Base-by-base conservation (phyloP, 140 eudicot species). In the Flaveria floridana region DNA sequence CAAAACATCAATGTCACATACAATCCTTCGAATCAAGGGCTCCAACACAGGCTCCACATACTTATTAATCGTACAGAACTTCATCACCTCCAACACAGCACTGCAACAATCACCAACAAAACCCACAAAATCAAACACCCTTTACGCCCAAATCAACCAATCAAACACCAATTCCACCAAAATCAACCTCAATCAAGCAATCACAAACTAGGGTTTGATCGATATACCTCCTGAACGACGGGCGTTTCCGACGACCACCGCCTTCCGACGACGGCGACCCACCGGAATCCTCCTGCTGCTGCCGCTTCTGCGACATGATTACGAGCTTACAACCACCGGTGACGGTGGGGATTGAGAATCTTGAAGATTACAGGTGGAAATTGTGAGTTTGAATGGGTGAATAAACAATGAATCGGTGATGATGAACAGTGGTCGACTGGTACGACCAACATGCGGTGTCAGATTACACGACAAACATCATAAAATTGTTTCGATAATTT, bases 11-110 rank as follows among this genome's bases (percentile, higher is more conserved):
- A 13, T 65, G 18, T 58, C 21, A 84, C 99, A 72, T 95, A 91
- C 99, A 41, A 95, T 97, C 84, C 87, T 82, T 19, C 99, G 97
- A 51, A 95, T 80, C 82, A 95, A 82, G 65, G 99, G 97, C 95
- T 95, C 99, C 79, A 95, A 79, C 73, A 86, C 86, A 8, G 96
- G 97, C 89, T 83, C 90, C 65, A 88, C 71, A 55, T 78, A 78
- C 63, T 76, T 76, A 73, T 88, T 86, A 82, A 89, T 56, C 44
- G 82, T 81, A 59, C 78, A 79, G 23, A 85, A 66, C 77, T 73
- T 81, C 85, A 90, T 88, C 65, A 80, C 97, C 78, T 90, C 97
- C 71, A 58, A 65, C 76, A 94, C 93, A 56, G 89, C 96, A 82
- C 98, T 93, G 82, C 42, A 69, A 57, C 53, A 55, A 74, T 42